phyloP scores from a whole-genome alignment of 176 grass and related monocot species.

The Oryza longistaminata region DNA sequence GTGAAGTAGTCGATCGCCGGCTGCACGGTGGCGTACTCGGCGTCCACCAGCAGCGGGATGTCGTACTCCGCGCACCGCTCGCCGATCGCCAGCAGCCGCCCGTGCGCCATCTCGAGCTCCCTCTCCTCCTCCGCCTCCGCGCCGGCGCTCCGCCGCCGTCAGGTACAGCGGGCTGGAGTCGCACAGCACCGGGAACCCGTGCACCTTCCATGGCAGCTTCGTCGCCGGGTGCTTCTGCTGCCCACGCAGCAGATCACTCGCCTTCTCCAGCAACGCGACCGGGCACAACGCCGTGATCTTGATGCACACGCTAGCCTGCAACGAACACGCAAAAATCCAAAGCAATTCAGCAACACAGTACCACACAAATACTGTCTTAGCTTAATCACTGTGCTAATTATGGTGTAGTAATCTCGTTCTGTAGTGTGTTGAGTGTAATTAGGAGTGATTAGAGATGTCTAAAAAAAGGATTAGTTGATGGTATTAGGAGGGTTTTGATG shows the following conservation, averaged over 20 bases:
- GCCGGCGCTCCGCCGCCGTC: constrained; percentile 46
- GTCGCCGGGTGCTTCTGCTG: constrained; percentile 67
- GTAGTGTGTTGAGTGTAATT: not conserved
- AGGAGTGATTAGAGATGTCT: not conserved
- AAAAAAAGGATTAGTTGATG: constrained; percentile 1
- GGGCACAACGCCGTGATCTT: constrained; percentile 96
- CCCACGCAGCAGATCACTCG: constrained; percentile 86
- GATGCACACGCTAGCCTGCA: constrained; percentile 85
- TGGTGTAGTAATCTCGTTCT: too few species aligned
- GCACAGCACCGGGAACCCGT: constrained; percentile 61
- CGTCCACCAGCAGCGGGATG: constrained; percentile 76
- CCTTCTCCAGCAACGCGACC: constrained; percentile 69
- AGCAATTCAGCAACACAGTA: not conserved
- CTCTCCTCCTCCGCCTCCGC: constrained; percentile 53
- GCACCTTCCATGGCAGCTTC: constrained; percentile 68
- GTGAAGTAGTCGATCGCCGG: constrained; percentile 97
- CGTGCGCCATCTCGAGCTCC: constrained; percentile 57
- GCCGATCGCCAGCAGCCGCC: constrained; percentile 60
- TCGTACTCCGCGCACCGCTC: constrained; percentile 58
- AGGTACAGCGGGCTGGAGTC: constrained; percentile 81
- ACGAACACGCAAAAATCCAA: not conserved
- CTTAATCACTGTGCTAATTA: not conserved
- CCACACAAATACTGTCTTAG: too few species aligned
- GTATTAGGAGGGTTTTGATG: constrained; percentile 21
- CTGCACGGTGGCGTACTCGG: constrained; percentile 87